Conservation (phyloP, 2,329 filamentous ascomycete genomes). For the Domatiomyces catenatus region DNA sequence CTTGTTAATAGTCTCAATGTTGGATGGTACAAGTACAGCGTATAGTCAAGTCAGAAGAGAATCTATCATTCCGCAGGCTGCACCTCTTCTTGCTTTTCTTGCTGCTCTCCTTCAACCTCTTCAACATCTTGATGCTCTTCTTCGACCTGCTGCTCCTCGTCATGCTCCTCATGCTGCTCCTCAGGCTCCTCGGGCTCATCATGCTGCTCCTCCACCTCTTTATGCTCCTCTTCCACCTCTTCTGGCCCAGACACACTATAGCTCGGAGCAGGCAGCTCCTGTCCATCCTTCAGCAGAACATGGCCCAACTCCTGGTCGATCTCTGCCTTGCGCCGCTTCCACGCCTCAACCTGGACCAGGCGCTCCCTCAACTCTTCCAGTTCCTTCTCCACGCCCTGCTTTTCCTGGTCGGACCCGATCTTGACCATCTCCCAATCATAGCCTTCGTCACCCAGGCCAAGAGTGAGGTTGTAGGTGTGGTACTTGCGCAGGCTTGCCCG, state of each 20-base stretch:
- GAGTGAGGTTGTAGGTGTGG: constrained; percentile 75
- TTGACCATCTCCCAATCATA: constrained; percentile 84
- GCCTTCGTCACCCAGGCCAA: constrained; percentile 67
- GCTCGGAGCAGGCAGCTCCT: not conserved
- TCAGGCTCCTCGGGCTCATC: no score
- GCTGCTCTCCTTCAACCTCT: not conserved
- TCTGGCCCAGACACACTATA: not conserved
- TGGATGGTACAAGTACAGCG: not conserved
- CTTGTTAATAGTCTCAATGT: no score
- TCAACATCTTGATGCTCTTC: no score
- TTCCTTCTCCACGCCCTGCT: constrained; percentile 84
- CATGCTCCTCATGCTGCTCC: no score
- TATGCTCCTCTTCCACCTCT: not conserved
- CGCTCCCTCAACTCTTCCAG: constrained; percentile 68
- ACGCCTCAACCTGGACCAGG: constrained; percentile 65
- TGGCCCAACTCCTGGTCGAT: constrained; percentile 66
- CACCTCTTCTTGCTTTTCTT: not conserved
- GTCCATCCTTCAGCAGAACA: constrained; percentile 23
- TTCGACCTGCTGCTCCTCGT: no score
- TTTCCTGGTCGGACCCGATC: constrained; percentile 86
- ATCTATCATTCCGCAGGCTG: not conserved
- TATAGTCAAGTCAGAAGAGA: not conserved
- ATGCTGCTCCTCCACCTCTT: no score
- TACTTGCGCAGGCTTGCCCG: constrained; percentile 90
- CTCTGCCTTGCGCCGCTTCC: constrained; percentile 61